These are phyloP conservation scores for Apiospora rasikravindrae DNA, from an alignment of 2,329 filamentous ascomycete species.

Conservation along the genomic window DNA sequence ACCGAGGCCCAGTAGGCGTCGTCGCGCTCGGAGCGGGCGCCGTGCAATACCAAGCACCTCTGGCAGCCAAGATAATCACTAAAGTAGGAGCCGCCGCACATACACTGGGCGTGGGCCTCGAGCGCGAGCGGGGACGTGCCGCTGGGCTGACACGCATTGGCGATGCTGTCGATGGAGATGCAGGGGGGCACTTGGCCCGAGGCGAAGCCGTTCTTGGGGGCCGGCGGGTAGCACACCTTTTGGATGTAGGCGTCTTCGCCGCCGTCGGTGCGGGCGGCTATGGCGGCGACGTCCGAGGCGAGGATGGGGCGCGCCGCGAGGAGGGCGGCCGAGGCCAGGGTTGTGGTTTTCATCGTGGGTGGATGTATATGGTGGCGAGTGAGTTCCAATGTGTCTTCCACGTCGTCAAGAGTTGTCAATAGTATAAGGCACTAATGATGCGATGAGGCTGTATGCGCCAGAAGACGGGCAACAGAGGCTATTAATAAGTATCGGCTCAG, in stretches of 20 bases:
- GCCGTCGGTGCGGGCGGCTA: not conserved
- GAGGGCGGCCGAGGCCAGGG: constrained; percentile 19
- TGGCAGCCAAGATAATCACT: constrained; percentile 48
- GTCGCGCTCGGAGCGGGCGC: constrained; percentile 43
- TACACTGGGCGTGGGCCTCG: constrained; percentile 42
- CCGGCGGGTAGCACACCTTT: constrained; percentile 23
- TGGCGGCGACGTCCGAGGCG: not conserved
- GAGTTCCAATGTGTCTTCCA: constrained; percentile 24
- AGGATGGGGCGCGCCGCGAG: constrained; percentile 15
- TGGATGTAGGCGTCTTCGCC: constrained; percentile 20
- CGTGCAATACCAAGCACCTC: constrained; percentile 47
- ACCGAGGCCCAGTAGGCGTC: constrained; percentile 41
- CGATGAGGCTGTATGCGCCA: not conserved
- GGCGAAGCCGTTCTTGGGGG: not conserved
- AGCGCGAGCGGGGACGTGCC: constrained; percentile 36
- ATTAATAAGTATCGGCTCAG: not conserved
- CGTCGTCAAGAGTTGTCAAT: constrained; percentile 22
- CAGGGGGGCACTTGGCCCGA: constrained; percentile 33
- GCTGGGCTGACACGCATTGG: constrained; percentile 38
- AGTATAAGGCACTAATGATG: not conserved
- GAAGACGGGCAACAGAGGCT: not conserved
- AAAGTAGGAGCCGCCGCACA: constrained; percentile 51
- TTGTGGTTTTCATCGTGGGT: not conserved
- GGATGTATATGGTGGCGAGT: not conserved
- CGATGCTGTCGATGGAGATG: constrained; percentile 37